Evolutionary conservation across 768 basidiomycete genomes (phyloP).

Genomic region (Boletus rufocinnamomeus): DNA sequence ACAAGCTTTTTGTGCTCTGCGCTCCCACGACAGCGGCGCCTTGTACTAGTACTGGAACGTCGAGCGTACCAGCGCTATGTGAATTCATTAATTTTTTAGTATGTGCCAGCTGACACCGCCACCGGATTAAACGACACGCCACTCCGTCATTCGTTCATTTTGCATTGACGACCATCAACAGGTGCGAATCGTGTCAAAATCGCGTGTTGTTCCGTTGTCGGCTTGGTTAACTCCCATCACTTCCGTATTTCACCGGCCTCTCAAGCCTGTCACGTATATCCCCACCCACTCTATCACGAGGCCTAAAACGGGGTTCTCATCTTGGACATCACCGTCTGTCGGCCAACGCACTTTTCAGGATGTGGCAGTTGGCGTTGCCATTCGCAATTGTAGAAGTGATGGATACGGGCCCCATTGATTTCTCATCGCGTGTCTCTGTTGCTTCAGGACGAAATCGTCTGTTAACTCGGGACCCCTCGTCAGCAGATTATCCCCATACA

Average conservation of each 20-base stretch:
- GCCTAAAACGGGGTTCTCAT: background rate
- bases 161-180: background rate
- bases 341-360: background rate
- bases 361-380: background rate
- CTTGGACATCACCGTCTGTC: background rate
- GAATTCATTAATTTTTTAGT: background rate
- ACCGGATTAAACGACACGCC: background rate
- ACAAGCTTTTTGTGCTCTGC: background rate
- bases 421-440: background rate
- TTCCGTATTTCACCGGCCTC: background rate
- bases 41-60: background rate
- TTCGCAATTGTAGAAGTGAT: background rate
- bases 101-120: constrained; percentile 3
- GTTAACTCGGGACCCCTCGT: background rate
- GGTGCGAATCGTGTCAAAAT: too few relatives aligned
- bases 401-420: constrained; percentile 7
- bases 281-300: background rate
- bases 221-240: background rate
- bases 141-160: constrained; percentile 2
- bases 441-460: background rate
- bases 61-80: background rate
- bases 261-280: too few relatives aligned
- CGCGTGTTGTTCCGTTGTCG: background rate
- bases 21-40: constrained; percentile 5
- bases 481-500: constrained; percentile 4